Evolutionary conservation across 2,329 filamentous ascomycete genomes (phyloP).

Genomic region (Chalara sp.): DNA sequence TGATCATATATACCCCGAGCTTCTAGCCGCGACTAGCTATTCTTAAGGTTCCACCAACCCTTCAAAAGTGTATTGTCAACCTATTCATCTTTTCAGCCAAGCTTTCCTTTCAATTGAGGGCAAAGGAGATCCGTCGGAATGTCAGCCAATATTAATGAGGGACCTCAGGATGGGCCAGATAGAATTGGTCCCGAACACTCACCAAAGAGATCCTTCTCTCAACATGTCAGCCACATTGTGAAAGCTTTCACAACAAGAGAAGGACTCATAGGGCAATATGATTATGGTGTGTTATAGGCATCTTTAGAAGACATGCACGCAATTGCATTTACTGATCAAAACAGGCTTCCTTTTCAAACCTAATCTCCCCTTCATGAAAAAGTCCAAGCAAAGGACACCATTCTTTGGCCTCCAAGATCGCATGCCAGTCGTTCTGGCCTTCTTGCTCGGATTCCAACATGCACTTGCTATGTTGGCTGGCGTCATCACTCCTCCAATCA

Average conservation of each 20-base stretch:
- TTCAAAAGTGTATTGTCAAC: conserved; percentile 2
- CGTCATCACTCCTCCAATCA: conserved; percentile 67
- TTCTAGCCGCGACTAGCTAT: not conserved
- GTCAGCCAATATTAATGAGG: conserved; percentile 20
- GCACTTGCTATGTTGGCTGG: conserved; percentile 63
- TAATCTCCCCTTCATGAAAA: conserved; percentile 76
- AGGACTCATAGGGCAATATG: conserved; percentile 78
- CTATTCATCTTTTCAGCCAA: not conserved
- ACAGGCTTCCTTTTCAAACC: conserved; percentile 63
- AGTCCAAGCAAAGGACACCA: conserved; percentile 50
- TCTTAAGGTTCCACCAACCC: conserved; percentile 5
- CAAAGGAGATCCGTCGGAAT: conserved; percentile 6
- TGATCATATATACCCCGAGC: not conserved
- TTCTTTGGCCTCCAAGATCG: conserved; percentile 80
- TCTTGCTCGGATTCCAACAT: conserved; percentile 75
- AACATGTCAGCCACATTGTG: conserved; percentile 31
- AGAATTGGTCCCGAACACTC: conserved; percentile 35
- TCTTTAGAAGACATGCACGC: not conserved
- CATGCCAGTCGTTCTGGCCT: conserved; percentile 68
- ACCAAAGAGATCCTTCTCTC: conserved; percentile 33
- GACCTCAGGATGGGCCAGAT: conserved; percentile 30
- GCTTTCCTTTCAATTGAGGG: not conserved
- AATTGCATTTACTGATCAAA: conserved; percentile 4
- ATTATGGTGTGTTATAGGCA: conserved; percentile 53
- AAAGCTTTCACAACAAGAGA: conserved; percentile 44